phyloP scores from a whole-genome alignment of 2,329 filamentous ascomycete genomes.

The Tolypocladium paradoxum region DNA sequence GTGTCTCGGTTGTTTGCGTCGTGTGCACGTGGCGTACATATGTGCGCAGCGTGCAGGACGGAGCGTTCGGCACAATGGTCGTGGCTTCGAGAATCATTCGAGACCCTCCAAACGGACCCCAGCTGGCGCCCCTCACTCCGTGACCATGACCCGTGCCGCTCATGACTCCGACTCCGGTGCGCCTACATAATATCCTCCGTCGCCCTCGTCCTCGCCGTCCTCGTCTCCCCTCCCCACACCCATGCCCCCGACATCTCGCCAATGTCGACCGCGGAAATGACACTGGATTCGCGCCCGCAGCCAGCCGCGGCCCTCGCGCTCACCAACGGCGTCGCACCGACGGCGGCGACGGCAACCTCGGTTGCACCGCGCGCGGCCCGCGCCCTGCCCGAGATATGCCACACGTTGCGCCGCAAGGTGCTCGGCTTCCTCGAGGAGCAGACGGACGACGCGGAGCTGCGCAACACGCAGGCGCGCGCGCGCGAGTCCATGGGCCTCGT shows the following conservation, averaged over 20 bases:
- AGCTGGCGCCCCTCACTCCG: neutral
- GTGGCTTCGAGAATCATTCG: neutral
- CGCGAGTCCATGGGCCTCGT: constrained; percentile 63
- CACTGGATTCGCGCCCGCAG: neutral
- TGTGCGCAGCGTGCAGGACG: neutral
- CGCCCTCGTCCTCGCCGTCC: neutral
- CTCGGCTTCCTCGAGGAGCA: constrained; percentile 52
- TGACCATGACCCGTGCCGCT: neutral
- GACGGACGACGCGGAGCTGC: constrained; percentile 44
- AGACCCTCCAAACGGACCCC: neutral
- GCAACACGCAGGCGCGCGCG: constrained; percentile 63
- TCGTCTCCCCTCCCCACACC: no score
- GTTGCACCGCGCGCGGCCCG: constrained; percentile 3
- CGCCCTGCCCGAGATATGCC: constrained; percentile 31
- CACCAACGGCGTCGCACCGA: constrained; percentile 1
- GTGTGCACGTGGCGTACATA: neutral
- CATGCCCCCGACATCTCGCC: neutral
- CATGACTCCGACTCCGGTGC: neutral
- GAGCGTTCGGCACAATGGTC: neutral
- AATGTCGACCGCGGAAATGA: neutral
- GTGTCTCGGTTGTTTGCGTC: neutral
- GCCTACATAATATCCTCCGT: neutral
- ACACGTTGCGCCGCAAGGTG: constrained; percentile 47
- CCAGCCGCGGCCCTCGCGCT: neutral
- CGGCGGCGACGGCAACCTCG: neutral